These are phyloP conservation scores for Fusarium sterilihyphosum DNA, from an alignment of 2,329 filamentous ascomycete genomes.

Conservation along the genomic window DNA sequence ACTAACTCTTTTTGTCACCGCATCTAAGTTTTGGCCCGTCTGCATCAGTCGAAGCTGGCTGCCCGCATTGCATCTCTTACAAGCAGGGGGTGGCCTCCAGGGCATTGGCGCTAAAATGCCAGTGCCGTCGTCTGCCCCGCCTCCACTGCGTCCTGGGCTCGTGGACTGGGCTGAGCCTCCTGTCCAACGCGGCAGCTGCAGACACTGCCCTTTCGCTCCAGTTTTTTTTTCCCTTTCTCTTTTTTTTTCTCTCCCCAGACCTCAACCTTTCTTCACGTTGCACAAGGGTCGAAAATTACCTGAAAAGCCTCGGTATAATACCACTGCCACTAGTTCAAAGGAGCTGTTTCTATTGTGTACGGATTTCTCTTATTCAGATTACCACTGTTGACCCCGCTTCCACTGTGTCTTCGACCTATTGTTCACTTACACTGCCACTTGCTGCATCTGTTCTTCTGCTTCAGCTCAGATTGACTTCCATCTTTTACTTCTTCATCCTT, in stretches of 20 bases:
- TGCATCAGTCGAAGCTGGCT: not conserved
- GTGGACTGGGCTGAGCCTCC: constrained; percentile 26
- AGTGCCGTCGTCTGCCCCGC: constrained; percentile 25
- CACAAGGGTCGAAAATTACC: constrained; percentile 1
- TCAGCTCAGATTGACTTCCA: not conserved
- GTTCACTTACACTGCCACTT: constrained; percentile 30
- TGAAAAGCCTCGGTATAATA: constrained; percentile 1
- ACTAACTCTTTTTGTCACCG: not conserved
- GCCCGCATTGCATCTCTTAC: not conserved
- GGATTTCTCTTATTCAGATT: constrained; percentile 5
- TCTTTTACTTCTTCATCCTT: not conserved
- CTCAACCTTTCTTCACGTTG: constrained; percentile 6
- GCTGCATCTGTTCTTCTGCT: not conserved
- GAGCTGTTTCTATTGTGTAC: constrained; percentile 10
- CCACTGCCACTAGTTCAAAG: not conserved
- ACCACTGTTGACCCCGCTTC: constrained; percentile 4
- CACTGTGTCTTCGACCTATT: not conserved
- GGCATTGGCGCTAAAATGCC: constrained; percentile 20
- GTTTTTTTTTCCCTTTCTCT: constrained; percentile 27
- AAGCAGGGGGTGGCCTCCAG: constrained; percentile 18
- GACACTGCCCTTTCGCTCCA: constrained; percentile 32
- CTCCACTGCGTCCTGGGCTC: not conserved
- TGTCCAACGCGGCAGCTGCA: constrained; percentile 9
- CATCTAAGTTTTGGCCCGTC: not conserved
- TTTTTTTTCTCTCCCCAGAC: not conserved